Evolutionary conservation across 2,329 filamentous ascomycete species (phyloP).

Genomic region (Xylaria sp.): DNA sequence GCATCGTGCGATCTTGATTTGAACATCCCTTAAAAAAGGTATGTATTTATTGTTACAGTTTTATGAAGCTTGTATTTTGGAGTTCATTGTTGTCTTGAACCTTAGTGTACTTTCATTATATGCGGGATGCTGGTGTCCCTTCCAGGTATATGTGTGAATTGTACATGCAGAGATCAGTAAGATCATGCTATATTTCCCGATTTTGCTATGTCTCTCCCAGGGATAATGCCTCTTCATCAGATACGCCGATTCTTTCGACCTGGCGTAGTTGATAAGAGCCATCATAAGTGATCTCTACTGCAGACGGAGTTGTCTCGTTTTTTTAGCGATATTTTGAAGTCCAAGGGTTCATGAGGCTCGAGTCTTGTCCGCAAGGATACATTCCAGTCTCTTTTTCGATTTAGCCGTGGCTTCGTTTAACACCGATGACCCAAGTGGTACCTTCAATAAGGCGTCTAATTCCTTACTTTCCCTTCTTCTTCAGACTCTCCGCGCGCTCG

Average conservation of each 20-base stretch:
- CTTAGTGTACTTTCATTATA: not conserved
- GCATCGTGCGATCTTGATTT: not conserved
- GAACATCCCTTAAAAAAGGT: not conserved
- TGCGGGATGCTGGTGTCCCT: not conserved
- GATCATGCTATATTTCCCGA: not conserved
- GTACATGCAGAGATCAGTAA: not conserved
- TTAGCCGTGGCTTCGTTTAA: not conserved
- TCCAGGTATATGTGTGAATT: not conserved
- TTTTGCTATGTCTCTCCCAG: not conserved
- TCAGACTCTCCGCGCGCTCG: constrained; percentile 55
- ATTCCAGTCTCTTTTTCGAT: not conserved
- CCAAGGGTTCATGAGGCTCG: not conserved
- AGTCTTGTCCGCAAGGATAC: not conserved
- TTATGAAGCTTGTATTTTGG: not conserved
- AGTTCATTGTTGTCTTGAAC: too few relatives aligned
- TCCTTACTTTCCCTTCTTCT: constrained; percentile 53
- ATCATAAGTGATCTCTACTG: not conserved
- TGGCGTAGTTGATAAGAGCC: not conserved
- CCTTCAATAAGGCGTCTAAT: too few relatives aligned
- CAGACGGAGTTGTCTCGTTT: too few relatives aligned
- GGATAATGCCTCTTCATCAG: not conserved
- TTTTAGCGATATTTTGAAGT: not conserved
- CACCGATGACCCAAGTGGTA: too few relatives aligned
- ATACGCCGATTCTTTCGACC: not conserved
- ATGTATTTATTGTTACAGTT: too few relatives aligned